phyloP scores from a whole-genome alignment of 2,329 filamentous ascomycete species.

The Cordyceps fumosorosea region DNA sequence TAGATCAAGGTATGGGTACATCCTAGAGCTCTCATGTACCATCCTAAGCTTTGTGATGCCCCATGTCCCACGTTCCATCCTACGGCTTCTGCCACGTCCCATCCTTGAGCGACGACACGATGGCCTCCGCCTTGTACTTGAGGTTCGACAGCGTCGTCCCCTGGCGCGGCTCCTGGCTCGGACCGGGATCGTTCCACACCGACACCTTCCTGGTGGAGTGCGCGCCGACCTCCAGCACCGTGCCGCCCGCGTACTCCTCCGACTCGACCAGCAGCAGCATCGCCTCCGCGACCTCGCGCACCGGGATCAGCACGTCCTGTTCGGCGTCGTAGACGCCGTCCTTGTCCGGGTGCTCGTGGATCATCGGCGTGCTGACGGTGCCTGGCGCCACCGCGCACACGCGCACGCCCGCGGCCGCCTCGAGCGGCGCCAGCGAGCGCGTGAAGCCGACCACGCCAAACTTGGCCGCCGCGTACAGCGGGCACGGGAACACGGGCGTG shows the following conservation, averaged over 20 bases:
- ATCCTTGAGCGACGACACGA: background rate
- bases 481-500: conserved; percentile 25
- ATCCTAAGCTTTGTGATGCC: no score
- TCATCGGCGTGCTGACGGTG: conserved; percentile 38
- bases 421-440: conserved; percentile 31
- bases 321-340: conserved; percentile 27
- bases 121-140: background rate
- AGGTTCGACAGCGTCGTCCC: conserved; percentile 24
- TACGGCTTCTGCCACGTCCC: background rate
- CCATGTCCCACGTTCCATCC: background rate
- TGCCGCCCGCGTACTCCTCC: conserved; percentile 29
- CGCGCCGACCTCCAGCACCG: conserved; percentile 35
- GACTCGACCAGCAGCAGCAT: conserved; percentile 36
- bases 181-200: conserved; percentile 33
- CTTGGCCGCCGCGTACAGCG: conserved; percentile 35
- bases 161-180: conserved; percentile 21
- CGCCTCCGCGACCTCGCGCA: conserved; percentile 34
- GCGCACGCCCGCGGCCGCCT: conserved; percentile 27
- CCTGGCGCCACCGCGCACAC: conserved; percentile 40
- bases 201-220: conserved; percentile 26
- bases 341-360: conserved; percentile 39
- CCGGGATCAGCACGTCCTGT: conserved; percentile 34
- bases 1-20: background rate
- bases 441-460: conserved; percentile 34
- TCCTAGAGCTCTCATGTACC: background rate